Percentiles rank a stretch among this genome's conserved stretches.
Conservation (phyloP, 179 eudicot genomes). For the Silene noctiflora region DNA sequence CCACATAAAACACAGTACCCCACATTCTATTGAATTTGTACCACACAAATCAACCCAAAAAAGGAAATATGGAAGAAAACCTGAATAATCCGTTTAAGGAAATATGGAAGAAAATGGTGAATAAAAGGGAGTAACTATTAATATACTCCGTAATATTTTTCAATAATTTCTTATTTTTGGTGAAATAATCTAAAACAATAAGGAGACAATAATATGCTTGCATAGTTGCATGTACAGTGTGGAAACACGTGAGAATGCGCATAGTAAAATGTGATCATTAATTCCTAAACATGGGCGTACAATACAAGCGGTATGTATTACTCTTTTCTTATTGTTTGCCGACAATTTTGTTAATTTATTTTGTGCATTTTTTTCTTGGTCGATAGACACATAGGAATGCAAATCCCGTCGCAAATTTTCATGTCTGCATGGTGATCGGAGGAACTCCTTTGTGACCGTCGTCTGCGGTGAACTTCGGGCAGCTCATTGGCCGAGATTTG, state of each 20-base stretch:
- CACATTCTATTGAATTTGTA: too few species aligned
- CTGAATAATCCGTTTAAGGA: too few species aligned
- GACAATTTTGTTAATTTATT: not conserved
- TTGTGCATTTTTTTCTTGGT: constrained; percentile 16
- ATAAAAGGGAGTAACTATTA: too few species aligned
- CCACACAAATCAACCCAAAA: too few species aligned
- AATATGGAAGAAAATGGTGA: too few species aligned
- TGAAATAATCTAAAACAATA: too few species aligned
- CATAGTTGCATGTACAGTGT: not conserved
- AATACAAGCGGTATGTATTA: not conserved
- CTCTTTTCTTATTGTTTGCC: not conserved
- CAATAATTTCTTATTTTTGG: too few species aligned
- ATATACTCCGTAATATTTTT: too few species aligned
- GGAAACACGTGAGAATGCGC: not conserved
- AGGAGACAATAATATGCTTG: too few species aligned
- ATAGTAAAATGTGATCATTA: too few species aligned
- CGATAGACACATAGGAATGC: constrained; percentile 38
- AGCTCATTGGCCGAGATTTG: constrained; percentile 8
- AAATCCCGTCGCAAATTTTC: constrained; percentile 35
- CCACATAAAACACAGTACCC: too few species aligned
- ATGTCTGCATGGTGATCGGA: constrained; percentile 9
- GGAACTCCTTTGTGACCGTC: not conserved
- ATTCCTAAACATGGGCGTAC: not conserved
- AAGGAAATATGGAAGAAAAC: too few species aligned
- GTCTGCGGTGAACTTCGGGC: not conserved